Percentiles rank a stretch among this genome's conserved stretches.
phyloP scores from a whole-genome alignment of 129 eudicot genomes.

The Deinandra increscens region DNA sequence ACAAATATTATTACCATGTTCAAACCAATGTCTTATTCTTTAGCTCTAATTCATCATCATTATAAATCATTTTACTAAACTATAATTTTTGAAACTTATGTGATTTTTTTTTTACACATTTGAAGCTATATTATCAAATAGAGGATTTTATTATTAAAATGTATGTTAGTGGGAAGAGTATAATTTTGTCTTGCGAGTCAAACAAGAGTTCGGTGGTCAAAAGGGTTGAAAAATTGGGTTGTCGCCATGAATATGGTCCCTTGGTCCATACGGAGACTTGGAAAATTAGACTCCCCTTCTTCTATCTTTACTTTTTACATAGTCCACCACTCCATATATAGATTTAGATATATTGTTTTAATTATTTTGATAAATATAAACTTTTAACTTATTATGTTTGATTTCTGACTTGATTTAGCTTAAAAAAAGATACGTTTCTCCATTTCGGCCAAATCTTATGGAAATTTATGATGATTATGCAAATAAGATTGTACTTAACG shows the following conservation, averaged over 20 bases:
- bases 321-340: constrained; percentile 16
- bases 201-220: constrained; percentile 34
- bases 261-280: constrained; percentile 8
- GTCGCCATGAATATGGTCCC: not conserved
- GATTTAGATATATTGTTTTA: not conserved
- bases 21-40: too few species aligned
- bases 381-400: too few species aligned
- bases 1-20: too few species aligned
- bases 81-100: not conserved
- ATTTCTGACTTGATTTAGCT: too few species aligned
- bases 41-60: too few species aligned
- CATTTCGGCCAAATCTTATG: too few species aligned
- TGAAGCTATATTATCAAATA: not conserved
- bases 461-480: too few species aligned
- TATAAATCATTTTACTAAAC: not conserved
- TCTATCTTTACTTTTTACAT: constrained; percentile 5
- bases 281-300: constrained; percentile 5
- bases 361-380: not conserved
- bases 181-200: constrained; percentile 28
- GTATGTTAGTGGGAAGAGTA: constrained; percentile 14
- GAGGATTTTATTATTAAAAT: not conserved
- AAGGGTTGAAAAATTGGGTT: not conserved
- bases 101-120: not conserved
- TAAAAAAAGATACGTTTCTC: too few species aligned
- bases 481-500: too few species aligned